Evolutionary conservation across 1,139 yeast genomes (phyloP).

Genomic region (Geotrichum australiense): DNA sequence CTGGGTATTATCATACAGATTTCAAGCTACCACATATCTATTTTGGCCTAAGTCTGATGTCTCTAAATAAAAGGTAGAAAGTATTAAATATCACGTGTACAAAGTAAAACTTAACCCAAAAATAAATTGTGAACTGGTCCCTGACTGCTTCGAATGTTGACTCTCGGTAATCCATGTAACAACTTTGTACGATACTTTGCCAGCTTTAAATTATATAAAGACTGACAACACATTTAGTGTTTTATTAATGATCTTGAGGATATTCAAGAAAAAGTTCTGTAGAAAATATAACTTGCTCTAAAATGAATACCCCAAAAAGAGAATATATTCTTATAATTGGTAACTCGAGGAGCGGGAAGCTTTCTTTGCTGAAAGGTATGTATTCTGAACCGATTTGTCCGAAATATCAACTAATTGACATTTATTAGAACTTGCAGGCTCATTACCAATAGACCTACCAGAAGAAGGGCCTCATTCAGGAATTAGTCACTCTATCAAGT

Average conservation of each 20-base stretch:
- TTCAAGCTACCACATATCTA: no score
- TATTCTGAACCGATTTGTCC: not conserved
- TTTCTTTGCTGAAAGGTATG: conserved; percentile 15
- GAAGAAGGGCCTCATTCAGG: conserved; percentile 31
- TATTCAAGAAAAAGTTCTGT: not conserved
- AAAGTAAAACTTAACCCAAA: no score
- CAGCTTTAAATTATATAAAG: no score
- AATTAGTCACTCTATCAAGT: conserved; percentile 29
- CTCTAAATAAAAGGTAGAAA: no score
- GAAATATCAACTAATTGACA: not conserved
- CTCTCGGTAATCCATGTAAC: no score
- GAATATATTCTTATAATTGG: conserved; percentile 17
- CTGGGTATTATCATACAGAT: no score
- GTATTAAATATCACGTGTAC: no score
- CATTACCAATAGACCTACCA: conserved; percentile 15
- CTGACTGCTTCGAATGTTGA: no score
- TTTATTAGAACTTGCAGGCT: conserved; percentile 14
- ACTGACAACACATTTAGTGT: no score
- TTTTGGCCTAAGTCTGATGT: no score
- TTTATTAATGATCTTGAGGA: not conserved
- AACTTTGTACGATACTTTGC: no score
- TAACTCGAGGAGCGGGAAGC: conserved; percentile 16
- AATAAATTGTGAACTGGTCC: no score
- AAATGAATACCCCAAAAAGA: not conserved
- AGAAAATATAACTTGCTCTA: not conserved